phyloP scores from a whole-genome alignment of 1,284 basidiomycete genomes.

The Microbotryum intermedium region DNA sequence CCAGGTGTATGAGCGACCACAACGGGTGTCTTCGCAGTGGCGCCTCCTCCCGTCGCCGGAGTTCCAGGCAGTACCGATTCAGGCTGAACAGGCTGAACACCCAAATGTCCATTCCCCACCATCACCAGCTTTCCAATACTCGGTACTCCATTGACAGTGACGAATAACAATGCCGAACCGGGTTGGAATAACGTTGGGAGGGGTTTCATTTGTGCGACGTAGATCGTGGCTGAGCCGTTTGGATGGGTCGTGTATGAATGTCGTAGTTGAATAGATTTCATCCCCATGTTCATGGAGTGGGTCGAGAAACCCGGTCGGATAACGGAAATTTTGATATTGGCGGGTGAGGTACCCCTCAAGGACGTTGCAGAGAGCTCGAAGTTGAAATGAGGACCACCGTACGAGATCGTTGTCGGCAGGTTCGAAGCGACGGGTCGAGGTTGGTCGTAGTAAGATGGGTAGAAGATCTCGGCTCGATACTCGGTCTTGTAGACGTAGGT shows the following conservation, averaged over 20 bases:
- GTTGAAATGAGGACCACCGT: conserved; percentile 75
- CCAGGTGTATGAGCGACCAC: no score
- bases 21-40: no score
- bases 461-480: conserved; percentile 37
- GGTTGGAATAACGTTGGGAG: conserved; percentile 75
- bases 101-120: conserved; percentile 66
- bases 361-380: conserved; percentile 50
- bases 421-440: conserved; percentile 63
- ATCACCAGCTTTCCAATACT: conserved; percentile 63
- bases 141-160: conserved; percentile 71
- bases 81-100: conserved; percentile 47
- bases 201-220: conserved; percentile 66
- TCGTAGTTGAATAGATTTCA: conserved; percentile 47
- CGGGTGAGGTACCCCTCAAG: conserved; percentile 35
- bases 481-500: conserved; percentile 24
- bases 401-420: conserved; percentile 61
- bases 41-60: no score
- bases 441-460: conserved; percentile 60
- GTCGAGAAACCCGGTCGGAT: conserved; percentile 80
- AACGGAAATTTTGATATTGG: conserved; percentile 66
- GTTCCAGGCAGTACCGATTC: background rate
- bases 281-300: conserved; percentile 14
- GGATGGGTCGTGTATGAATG: conserved; percentile 67
- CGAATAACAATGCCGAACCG: conserved; percentile 65
- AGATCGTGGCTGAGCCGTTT: conserved; percentile 64